phyloP scores from a whole-genome alignment of 768 basidiomycete species.

The Russula sp. region DNA sequence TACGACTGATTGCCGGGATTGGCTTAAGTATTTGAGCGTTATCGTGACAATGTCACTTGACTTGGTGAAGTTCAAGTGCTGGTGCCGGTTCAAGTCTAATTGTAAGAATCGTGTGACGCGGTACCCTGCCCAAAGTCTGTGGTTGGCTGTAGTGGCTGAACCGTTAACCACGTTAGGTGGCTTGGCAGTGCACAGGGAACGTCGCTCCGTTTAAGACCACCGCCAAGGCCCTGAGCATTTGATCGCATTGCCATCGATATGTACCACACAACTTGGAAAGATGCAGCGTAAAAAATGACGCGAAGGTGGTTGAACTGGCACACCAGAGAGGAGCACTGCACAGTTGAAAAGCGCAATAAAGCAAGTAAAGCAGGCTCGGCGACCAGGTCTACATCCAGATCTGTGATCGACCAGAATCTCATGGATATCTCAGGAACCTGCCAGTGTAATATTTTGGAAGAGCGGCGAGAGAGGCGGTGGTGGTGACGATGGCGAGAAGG shows the following conservation, averaged over 20 bases:
- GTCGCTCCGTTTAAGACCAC: not conserved
- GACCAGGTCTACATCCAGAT: too few relatives aligned
- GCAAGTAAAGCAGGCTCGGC: too few relatives aligned
- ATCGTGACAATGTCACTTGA: not conserved
- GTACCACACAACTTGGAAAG: too few relatives aligned
- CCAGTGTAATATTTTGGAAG: too few relatives aligned
- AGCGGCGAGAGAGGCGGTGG: too few relatives aligned
- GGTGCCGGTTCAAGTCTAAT: not conserved
- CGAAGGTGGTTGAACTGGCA: too few relatives aligned
- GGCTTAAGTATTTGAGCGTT: not conserved
- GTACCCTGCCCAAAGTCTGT: not conserved
- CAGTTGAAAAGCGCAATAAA: too few relatives aligned
- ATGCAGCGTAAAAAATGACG: not conserved
- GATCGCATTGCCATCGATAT: not conserved
- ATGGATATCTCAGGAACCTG: not conserved
- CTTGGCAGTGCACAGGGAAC: not conserved
- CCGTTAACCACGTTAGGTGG: too few relatives aligned
- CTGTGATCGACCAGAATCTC: too few relatives aligned
- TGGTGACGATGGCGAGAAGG: too few relatives aligned
- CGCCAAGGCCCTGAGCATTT: not conserved
- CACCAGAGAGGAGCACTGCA: too few relatives aligned
- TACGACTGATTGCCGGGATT: not conserved
- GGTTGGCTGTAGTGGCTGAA: not conserved
- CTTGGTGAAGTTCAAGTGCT: not conserved
- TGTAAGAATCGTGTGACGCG: slow-evolving; percentile 9